Base-by-base conservation (phyloP, 1,284 basidiomycete species). In the Heliocybe sulcata region DNA sequence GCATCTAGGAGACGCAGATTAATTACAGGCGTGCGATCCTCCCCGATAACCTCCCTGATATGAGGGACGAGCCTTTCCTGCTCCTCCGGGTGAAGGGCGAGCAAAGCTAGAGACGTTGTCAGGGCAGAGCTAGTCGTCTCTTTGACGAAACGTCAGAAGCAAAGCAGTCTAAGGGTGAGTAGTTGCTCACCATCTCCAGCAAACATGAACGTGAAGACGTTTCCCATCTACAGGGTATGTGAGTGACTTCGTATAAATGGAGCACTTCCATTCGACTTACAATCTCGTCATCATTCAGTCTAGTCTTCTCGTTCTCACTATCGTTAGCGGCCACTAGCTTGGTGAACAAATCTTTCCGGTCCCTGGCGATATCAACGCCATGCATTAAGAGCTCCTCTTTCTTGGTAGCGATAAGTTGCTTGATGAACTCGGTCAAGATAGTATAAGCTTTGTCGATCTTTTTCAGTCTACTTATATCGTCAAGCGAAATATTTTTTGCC, bases 41-140 rank as follows among this genome's bases (percentile, higher is more conserved):
- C 45, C 14, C 45, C 29, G 14, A 54, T 11, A 20, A 55, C 52
- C 45, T 58, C 48, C 25, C 22, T 48, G 45, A 74, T 63, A 45
- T 75, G 69, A 4, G 69, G 57, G 55, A 62, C 64, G 0, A 73
- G 58, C 49, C 64, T 64, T n/a, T 72, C 67, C 60, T 77, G 75
- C 53, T 67, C 65, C 6, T 72, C 67, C 1, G 68, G 72, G 60
- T 75, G 62, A 2, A 74, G 55, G 3, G 72, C 71, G 1, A 77
- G 63, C 22, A 70, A 64, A 1, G 61, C 68, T 2, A 75, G 57
- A 2, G 69, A 58, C 45, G 69, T 72, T 2, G 65, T 62, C 1
- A 75, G 57, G 6, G 70, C 67, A 55, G 72, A 67, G 4, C 70
- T 69, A 1, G 69, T 67, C 2, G 73, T 77, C 57, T 72, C 67